phyloP scores from a whole-genome alignment of 306 rosid species.

The Quercus alba region DNA sequence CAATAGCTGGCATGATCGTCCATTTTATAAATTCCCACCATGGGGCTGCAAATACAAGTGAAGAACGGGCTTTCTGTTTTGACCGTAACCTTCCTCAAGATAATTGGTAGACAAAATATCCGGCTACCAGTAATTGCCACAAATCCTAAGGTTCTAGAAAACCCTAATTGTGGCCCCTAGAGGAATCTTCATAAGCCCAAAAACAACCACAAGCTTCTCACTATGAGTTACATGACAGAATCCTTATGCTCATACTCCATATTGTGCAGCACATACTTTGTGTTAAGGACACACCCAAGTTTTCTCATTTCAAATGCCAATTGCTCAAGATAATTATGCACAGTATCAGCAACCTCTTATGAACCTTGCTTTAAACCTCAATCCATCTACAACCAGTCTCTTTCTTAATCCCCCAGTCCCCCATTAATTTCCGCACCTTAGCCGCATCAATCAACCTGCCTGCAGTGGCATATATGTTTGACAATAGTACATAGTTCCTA shows the following conservation, averaged over 20 bases:
- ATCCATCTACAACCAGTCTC: slow-evolving; percentile 61
- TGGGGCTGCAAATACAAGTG: not conserved
- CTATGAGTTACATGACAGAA: slow-evolving; percentile 46
- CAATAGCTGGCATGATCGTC: too few species aligned
- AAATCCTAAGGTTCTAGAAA: slow-evolving; percentile 49
- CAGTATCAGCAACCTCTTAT: slow-evolving; percentile 44
- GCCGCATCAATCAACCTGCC: slow-evolving; percentile 51
- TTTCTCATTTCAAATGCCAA: slow-evolving; percentile 44
- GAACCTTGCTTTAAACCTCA: slow-evolving; percentile 43
- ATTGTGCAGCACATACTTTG: slow-evolving; percentile 49
- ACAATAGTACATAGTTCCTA: slow-evolving; percentile 44
- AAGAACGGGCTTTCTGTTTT: not conserved
- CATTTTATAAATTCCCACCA: too few species aligned
- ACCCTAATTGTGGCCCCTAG: slow-evolving; percentile 41
- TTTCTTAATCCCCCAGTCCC: slow-evolving; percentile 46
- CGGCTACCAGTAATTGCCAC: slow-evolving; percentile 50
- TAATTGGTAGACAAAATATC: slow-evolving; percentile 16
- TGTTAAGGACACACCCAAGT: slow-evolving; percentile 45
- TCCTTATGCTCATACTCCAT: slow-evolving; percentile 52
- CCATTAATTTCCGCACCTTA: slow-evolving; percentile 43
- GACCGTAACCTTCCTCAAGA: slow-evolving; percentile 1
- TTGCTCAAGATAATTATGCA: slow-evolving; percentile 41
- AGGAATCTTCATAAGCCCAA: slow-evolving; percentile 51
- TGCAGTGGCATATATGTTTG: slow-evolving; percentile 46
- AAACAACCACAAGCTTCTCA: slow-evolving; percentile 52